Base-by-base conservation (phyloP, 805 yeast genomes). In the Sugiyamaella qingdaonensis region DNA sequence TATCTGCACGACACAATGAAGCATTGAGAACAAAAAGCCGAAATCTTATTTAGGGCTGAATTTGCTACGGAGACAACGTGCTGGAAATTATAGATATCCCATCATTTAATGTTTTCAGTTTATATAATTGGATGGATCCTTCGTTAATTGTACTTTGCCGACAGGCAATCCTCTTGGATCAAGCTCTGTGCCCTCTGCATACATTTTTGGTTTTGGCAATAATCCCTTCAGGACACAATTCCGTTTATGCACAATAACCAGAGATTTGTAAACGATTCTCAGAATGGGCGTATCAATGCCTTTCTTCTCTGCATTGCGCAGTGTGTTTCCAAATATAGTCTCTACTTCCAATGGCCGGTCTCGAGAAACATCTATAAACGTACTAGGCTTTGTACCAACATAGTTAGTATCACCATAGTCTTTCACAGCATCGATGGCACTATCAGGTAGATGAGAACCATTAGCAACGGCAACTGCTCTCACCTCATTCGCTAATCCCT, bases 331-430 rank as follows among this genome's bases (percentile, higher is more conserved):
- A 36, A 47, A 47, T 11, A 47, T 47, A 10, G 50, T 47, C 32
- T 47, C 50, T 13, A 47, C 43, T 21, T 47, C 50, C 32, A 47
- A 18, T 10, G 50, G 50, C 32, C 50, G 27, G 18, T 47, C 50
- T 21, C 50, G 34, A 7, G 50, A 44, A 8, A 35, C 44, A 35
- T 47, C 50, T 4, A 47, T 47, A 24, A 47, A 47, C 31, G 50
- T 47, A 27, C 50, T 47, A 8, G 50, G 50, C 32, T 47, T 47
- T 2, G 50, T 47, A 10, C 50, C 50, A 36, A 47, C 50, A 35
- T 19, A 47, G 44, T 47, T 47, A 9, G 50, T 47, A 7, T 47
- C 43, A 13, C 50, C 50, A n/a, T 47, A 47, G 14, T 47, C 50
- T 32, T 47, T 47, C 7, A 47, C 50, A 35, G 50, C 43, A 35